Evolutionary conservation across 345 rosid genomes (phyloP).

Genomic region (Eucalyptus tenuipes): DNA sequence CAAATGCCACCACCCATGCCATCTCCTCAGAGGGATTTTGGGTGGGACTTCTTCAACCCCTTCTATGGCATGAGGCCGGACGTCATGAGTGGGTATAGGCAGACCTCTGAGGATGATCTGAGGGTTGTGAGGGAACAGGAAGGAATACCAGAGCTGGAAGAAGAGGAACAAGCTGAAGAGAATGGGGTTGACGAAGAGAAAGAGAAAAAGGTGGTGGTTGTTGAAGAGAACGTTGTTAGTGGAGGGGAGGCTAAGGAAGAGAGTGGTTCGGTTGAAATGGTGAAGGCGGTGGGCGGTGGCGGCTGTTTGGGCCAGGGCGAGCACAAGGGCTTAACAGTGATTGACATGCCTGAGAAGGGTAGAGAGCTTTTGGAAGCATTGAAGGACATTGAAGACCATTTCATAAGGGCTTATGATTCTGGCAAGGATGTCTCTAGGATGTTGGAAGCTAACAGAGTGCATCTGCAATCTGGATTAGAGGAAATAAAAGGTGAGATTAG

Average conservation of each 20-base stretch:
- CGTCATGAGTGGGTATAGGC: conserved; percentile 24
- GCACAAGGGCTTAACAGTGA: conserved; percentile 28
- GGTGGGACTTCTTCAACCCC: conserved; percentile 73
- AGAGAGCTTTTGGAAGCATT: conserved; percentile 66
- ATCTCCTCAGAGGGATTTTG: conserved; percentile 44
- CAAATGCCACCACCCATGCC: conserved; percentile 41
- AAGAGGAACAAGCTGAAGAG: conserved; percentile 18
- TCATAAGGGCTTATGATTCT: conserved; percentile 61
- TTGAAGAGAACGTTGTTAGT: conserved; percentile 2
- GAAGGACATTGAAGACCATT: conserved; percentile 57
- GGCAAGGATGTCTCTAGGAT: conserved; percentile 64
- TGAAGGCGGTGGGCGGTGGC: conserved; percentile 10
- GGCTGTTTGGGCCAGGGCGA: conserved; percentile 16
- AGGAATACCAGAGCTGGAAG: conserved; percentile 75
- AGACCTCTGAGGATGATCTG: conserved; percentile 36
- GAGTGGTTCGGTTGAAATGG: conserved; percentile 7
- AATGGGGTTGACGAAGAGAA: not conserved
- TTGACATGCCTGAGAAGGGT: conserved; percentile 35
- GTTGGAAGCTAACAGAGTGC: conserved; percentile 52
- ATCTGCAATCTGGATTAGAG: conserved; percentile 39
- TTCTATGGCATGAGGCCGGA: conserved; percentile 47
- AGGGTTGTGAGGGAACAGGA: conserved; percentile 54
- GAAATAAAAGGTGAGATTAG: conserved; percentile 46
- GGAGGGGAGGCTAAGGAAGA: not conserved
- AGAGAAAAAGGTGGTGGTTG: conserved; percentile 9